Conservation (phyloP, 2,329 filamentous ascomycete genomes). For the Pseudocercospora cruenta region DNA sequence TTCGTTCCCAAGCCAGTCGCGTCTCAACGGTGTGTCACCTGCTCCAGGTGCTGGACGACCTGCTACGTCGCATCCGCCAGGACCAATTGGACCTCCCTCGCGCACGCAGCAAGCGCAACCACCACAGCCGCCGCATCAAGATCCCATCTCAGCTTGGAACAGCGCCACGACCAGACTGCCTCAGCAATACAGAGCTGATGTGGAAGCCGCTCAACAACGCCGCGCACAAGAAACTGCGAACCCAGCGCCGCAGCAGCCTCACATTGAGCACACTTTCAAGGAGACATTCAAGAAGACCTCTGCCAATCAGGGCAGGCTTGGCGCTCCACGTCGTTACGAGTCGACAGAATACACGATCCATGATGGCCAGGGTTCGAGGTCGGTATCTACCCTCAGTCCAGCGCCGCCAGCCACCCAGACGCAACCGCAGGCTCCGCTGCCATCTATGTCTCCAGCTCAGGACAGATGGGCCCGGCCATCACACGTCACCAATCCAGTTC, state of each 20-base stretch:
- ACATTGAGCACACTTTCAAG: conserved; percentile 30
- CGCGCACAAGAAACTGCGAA: conserved; percentile 14
- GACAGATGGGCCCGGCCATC: conserved; percentile 25
- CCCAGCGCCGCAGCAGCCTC: conserved; percentile 12
- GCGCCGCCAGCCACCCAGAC: conserved; percentile 40
- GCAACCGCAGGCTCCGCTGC: conserved; percentile 36
- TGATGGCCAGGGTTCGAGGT: conserved; percentile 33
- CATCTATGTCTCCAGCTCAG: conserved; percentile 31
- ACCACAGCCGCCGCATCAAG: conserved; percentile 15
- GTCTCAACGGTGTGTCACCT: conserved; percentile 36
- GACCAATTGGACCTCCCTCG: conserved; percentile 42
- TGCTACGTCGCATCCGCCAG: conserved; percentile 33
- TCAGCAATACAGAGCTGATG: conserved; percentile 30
- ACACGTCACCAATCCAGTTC: conserved; percentile 36
- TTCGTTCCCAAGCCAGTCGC: conserved; percentile 30
- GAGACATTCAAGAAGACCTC: conserved; percentile 44
- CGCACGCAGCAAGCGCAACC: conserved; percentile 31
- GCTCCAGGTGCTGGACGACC: conserved; percentile 36
- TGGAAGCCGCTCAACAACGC: conserved; percentile 26
- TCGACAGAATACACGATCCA: conserved; percentile 37
- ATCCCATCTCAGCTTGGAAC: conserved; percentile 36
- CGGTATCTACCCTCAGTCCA: conserved; percentile 31
- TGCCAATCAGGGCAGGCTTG: conserved; percentile 31
- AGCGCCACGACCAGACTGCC: conserved; percentile 31
- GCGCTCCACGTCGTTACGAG: conserved; percentile 34